Conservation (phyloP, 345 rosid genomes). For the Sonneratia caseolaris region DNA sequence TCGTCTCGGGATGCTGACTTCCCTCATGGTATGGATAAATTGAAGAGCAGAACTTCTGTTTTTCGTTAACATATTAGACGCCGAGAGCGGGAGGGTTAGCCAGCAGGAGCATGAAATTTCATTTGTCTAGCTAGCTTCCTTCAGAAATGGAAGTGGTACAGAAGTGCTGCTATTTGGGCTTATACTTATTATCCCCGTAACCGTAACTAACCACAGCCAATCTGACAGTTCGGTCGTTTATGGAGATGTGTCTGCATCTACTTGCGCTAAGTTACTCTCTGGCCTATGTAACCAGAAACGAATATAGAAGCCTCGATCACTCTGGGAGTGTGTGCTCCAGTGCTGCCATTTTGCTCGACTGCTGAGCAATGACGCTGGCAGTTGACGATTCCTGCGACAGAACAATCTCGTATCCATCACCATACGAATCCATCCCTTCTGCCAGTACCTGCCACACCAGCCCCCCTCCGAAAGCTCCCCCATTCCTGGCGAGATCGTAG, state of each 20-base stretch:
- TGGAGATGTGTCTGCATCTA: background rate
- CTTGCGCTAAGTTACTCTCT: background rate
- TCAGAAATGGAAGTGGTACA: background rate
- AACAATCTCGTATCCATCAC: conserved; percentile 35
- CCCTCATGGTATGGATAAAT: background rate
- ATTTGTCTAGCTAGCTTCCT: background rate
- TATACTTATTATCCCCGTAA: too few species aligned
- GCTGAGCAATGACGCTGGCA: conserved; percentile 11
- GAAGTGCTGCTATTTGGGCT: too few species aligned
- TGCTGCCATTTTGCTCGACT: conserved; percentile 24
- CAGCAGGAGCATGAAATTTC: background rate
- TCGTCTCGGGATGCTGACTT: background rate
- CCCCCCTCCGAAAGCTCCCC: conserved; percentile 31
- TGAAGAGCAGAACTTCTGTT: too few species aligned
- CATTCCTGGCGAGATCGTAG: conserved; percentile 16
- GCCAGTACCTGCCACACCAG: conserved; percentile 42
- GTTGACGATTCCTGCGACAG: conserved; percentile 21
- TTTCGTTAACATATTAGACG: too few species aligned
- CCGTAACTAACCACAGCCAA: background rate
- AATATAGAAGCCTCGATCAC: background rate
- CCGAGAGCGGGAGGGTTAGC: background rate
- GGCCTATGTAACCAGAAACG: background rate
- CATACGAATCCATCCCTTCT: conserved; percentile 23
- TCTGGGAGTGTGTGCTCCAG: conserved; percentile 12
- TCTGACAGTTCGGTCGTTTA: background rate